Evolutionary conservation across 768 basidiomycete species (phyloP).

Genomic region (Trametes punicea): DNA sequence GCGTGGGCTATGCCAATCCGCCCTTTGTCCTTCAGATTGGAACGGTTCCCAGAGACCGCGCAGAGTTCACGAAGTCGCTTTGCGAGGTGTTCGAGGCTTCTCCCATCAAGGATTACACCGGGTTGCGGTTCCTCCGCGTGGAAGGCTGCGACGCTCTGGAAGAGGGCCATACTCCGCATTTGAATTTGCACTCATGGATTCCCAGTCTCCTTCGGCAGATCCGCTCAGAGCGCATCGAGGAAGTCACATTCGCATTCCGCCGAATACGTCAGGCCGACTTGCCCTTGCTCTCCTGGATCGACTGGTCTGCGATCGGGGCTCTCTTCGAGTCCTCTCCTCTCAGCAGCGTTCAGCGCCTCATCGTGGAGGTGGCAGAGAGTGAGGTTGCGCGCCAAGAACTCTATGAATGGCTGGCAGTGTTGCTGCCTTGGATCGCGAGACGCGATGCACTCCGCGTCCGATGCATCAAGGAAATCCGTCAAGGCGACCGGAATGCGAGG

Average conservation of each 20-base stretch:
- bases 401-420: neutral
- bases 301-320: neutral
- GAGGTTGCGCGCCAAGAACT: neutral
- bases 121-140: neutral
- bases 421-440: neutral
- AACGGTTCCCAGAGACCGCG: neutral
- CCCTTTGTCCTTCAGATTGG: neutral
- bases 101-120: neutral
- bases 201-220: neutral
- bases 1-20: constrained; percentile 1
- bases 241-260: constrained; percentile 1
- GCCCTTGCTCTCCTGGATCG: neutral
- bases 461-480: neutral
- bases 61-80: neutral
- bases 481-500: neutral
- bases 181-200: neutral
- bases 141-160: constrained; percentile 1
- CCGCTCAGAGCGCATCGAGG: neutral
- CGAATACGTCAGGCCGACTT: neutral
- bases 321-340: neutral
- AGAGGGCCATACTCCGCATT: neutral
- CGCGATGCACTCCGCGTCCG: neutral
- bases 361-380: neutral
- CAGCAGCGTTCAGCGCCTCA: neutral
- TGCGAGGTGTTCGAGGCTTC: neutral